A percentile compares a stretch with the other conserved stretches of the same genome.
Evolutionary conservation across 495 filamentous ascomycete genomes (phyloP).

Genomic region (Penicillium longicatenatum): DNA sequence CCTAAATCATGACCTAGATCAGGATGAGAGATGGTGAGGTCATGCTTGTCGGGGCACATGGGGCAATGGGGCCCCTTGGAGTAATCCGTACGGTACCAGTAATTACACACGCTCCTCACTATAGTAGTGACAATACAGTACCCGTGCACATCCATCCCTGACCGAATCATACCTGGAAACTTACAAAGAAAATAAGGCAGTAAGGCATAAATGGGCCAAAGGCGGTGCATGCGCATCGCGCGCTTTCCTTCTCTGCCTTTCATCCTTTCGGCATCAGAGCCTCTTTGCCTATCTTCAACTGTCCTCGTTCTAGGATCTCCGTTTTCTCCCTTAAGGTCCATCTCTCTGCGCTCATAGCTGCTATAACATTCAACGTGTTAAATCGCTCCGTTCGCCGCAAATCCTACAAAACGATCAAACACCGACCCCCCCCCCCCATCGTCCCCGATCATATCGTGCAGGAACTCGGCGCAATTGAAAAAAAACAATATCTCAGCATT

Average conservation of each 20-base stretch:
- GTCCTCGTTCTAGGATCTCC: not conserved
- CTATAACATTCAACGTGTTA: not conserved
- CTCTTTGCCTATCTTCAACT: not conserved
- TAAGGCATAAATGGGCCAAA: slow-evolving; percentile 22
- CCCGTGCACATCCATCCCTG: too few relatives aligned
- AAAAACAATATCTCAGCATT: not conserved
- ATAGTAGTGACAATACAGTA: not conserved
- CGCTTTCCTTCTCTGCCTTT: slow-evolving; percentile 10
- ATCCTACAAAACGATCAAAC: not conserved
- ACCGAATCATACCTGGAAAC: not conserved
- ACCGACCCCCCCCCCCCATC: slow-evolving; percentile 1
- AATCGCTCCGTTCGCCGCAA: not conserved
- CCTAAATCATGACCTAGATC: not conserved
- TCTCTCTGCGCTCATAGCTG: not conserved
- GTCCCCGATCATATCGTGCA: not conserved
- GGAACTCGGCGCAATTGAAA: slow-evolving; percentile 1
- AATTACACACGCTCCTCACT: not conserved
- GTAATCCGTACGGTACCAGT: not conserved
- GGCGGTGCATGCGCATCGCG: slow-evolving; percentile 35
- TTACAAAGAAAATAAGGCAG: slow-evolving; percentile 25
- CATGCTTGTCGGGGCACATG: slow-evolving; percentile 8
- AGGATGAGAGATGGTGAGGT: slow-evolving; percentile 19
- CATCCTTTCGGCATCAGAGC: slow-evolving; percentile 1
- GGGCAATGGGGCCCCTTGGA: not conserved
- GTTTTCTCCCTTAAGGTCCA: not conserved